Base-by-base conservation (phyloP, 2,329 filamentous ascomycete genomes). In the Beauveria asiatica region DNA sequence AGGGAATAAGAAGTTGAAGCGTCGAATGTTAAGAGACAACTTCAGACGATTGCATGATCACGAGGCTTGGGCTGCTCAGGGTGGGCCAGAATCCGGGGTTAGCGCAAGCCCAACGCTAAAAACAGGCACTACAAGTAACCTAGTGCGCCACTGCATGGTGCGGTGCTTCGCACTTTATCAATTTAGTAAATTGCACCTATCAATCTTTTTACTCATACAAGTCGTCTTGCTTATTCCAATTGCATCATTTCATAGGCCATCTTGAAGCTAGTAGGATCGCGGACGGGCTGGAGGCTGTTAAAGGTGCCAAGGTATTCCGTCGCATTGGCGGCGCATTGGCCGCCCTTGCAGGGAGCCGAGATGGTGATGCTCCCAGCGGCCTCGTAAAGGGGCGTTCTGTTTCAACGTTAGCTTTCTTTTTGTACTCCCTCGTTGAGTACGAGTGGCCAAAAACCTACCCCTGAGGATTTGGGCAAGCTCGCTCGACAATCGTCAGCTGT, bases 401-500 rank as follows among this genome's bases (percentile, higher is more conserved):
- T 19, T 50, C 19, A 60, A 39, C 9, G 42, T 55, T 53, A 30
- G 23, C 27, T 41, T 19, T 54, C 23, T 54, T 30, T 21, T 54
- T 27, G 5, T 19, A 19, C 11, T 39, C 19, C 13, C 1, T 51
- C n/a, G 33, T 37, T 16, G 33, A 37, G 33, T 37, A 16, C 11
- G 5, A 37, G 33, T 3, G 42, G 37, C 7, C 17, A 25, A 10
- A 54, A n/a, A 67, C 73, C 65, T 68, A 77, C 75, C 72, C 74
- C 5, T 71, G 64, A 1, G 64, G 25, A 13, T 65, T 65, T 1
- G 74, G 70, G 65, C 79, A 82, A 16, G 75, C 70, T 30, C 70
- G 70, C 70, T 82, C 77, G 48, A 80, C 69, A 67, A 80, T 62
- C n/a, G 72, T 75, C 48, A 81, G 63, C 44, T 69, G 67, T 30